These are phyloP conservation scores for Cordyceps sp. DNA, from an alignment of 2,329 filamentous ascomycete species.

Conservation along the genomic window DNA sequence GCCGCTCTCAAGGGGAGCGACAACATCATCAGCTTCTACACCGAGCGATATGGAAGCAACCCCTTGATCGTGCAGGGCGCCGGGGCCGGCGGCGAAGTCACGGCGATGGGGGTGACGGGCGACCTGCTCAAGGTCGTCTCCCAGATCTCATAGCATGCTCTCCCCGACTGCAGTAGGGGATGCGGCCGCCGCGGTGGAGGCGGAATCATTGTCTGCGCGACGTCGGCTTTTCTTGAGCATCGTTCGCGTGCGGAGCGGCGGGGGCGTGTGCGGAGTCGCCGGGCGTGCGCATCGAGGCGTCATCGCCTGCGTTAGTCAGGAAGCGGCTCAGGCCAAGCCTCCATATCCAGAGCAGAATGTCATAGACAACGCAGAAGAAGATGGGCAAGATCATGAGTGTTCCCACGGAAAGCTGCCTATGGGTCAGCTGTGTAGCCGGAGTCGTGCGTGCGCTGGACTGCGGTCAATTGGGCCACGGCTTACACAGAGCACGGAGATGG, in stretches of 20 bases:
- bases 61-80: constrained; percentile 90
- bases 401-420: constrained; percentile 23
- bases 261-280: too few species aligned
- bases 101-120: constrained; percentile 91
- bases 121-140: constrained; percentile 82
- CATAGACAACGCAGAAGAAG: constrained; percentile 28
- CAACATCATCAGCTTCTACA: constrained; percentile 98
- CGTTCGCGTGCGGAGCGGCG: too few species aligned
- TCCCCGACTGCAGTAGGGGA: too few species aligned
- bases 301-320: constrained; percentile 1
- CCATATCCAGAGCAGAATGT: constrained; percentile 36
- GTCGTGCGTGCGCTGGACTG: too few species aligned
- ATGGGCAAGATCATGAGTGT: constrained; percentile 29
- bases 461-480: constrained; percentile 5
- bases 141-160: constrained; percentile 34
- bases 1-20: constrained; percentile 91
- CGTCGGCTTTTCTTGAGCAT: too few species aligned
- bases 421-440: constrained; percentile 2
- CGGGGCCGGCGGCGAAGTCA: constrained; percentile 86
- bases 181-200: too few species aligned
- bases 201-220: too few species aligned
- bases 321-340: constrained; percentile 17
- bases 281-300: neutral
- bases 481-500: constrained; percentile 22
- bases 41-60: constrained; percentile 79